A percentile compares a stretch with the other conserved stretches of the same genome.
These are phyloP conservation scores for Medicago lupulina DNA, from an alignment of 306 rosid species.

Conservation along the genomic window DNA sequence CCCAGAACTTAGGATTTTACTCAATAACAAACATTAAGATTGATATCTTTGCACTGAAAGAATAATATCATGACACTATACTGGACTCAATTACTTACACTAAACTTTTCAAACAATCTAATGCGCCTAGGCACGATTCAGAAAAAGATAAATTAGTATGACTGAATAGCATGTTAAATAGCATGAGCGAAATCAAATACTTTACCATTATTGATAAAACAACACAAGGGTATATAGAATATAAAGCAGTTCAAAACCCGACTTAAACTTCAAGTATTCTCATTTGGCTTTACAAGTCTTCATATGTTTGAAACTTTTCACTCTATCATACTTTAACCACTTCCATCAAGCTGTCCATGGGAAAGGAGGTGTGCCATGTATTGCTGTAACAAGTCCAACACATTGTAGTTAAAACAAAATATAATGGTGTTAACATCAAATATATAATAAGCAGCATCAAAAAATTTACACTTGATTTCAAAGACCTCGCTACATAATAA, in stretches of 20 bases:
- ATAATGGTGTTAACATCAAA: slow-evolving; percentile 17
- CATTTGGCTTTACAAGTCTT: slow-evolving; percentile 18
- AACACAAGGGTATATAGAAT: slow-evolving; percentile 2
- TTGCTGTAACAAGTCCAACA: slow-evolving; percentile 63
- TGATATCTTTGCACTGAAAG: background rate
- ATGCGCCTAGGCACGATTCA: background rate
- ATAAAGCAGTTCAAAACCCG: slow-evolving; percentile 4
- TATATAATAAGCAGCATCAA: slow-evolving; percentile 16
- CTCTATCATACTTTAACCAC: slow-evolving; percentile 47
- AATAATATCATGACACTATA: background rate
- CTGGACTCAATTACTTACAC: background rate
- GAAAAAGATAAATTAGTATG: background rate
- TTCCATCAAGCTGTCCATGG: slow-evolving; percentile 88
- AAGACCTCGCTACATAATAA: background rate
- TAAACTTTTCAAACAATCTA: background rate
- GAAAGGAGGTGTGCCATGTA: slow-evolving; percentile 95
- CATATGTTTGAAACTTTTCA: slow-evolving; percentile 11
- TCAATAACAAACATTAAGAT: no score
- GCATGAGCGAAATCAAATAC: background rate
- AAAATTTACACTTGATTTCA: background rate
- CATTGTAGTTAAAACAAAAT: background rate
- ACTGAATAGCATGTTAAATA: background rate
- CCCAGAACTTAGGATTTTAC: no score
- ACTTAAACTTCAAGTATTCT: slow-evolving; percentile 25
- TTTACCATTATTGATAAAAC: slow-evolving; percentile 10